Percentiles rank a stretch among this genome's conserved stretches.
Conservation (phyloP, 2,329 filamentous ascomycete genomes). For the Pestalotiopsis sp. region DNA sequence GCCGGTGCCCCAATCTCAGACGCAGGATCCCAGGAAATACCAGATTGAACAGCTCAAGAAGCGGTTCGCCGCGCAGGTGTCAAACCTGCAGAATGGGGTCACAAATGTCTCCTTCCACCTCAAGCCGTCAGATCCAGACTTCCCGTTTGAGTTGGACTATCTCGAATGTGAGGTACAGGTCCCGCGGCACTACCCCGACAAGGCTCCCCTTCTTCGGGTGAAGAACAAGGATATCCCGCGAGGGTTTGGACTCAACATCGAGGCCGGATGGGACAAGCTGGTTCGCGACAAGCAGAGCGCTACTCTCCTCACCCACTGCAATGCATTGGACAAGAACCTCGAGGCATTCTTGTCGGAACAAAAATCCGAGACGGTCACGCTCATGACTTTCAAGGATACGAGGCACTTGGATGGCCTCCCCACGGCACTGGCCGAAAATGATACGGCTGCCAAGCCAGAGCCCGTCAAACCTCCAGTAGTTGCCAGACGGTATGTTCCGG, state of each 20-base stretch:
- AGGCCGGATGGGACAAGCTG: constrained; percentile 71
- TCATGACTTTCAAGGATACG: constrained; percentile 64
- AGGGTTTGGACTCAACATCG: constrained; percentile 76
- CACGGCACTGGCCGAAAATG: constrained; percentile 19
- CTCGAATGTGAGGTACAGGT: constrained; percentile 71
- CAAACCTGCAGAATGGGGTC: constrained; percentile 45
- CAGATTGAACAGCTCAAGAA: constrained; percentile 74
- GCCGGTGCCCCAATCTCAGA: constrained; percentile 66
- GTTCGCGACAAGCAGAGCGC: constrained; percentile 54
- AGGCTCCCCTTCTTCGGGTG: constrained; percentile 62
- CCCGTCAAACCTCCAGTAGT: constrained; percentile 18
- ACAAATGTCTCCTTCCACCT: constrained; percentile 67
- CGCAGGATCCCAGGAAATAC: constrained; percentile 70
- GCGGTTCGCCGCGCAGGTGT: constrained; percentile 59
- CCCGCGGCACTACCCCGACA: constrained; percentile 63
- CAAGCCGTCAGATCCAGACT: constrained; percentile 78
- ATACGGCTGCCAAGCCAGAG: constrained; percentile 12
- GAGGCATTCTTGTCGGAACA: constrained; percentile 70
- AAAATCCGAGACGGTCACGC: constrained; percentile 72
- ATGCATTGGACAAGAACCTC: constrained; percentile 72
- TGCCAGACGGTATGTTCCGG: constrained; percentile 39
- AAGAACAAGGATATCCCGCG: constrained; percentile 70
- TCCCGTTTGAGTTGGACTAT: constrained; percentile 74
- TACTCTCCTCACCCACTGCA: constrained; percentile 68
- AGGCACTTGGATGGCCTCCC: constrained; percentile 41